These are phyloP conservation scores for Clohesyomyces aquaticus DNA, from an alignment of 495 filamentous ascomycete species.

Conservation along the genomic window DNA sequence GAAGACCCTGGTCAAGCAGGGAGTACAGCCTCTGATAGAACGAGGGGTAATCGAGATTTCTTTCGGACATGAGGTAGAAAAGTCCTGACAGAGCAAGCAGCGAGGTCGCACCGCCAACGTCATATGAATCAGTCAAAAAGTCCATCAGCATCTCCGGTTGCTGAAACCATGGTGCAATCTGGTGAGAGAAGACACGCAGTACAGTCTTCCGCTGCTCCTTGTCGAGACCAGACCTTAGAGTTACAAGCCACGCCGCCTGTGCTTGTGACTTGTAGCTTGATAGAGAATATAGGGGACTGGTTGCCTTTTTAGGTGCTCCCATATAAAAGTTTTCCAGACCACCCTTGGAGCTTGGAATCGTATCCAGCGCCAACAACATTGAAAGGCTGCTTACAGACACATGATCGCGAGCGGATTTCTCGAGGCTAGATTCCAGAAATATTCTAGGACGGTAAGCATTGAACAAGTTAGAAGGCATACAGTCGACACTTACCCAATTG, in stretches of 20 bases:
- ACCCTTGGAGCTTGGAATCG: slow-evolving; percentile 52
- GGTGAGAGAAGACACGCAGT: slow-evolving; percentile 70
- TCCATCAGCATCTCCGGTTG: slow-evolving; percentile 92
- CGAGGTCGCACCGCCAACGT: slow-evolving; percentile 80
- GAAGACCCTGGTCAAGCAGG: slow-evolving; percentile 76
- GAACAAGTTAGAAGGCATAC: background rate
- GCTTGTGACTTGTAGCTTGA: slow-evolving; percentile 66
- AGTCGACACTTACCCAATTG: slow-evolving; percentile 62
- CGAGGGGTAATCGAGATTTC: slow-evolving; percentile 92
- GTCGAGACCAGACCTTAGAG: slow-evolving; percentile 69
- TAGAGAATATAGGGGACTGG: slow-evolving; percentile 57
- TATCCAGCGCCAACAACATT: slow-evolving; percentile 52
- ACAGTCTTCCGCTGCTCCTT: slow-evolving; percentile 78
- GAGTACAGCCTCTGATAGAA: slow-evolving; percentile 96
- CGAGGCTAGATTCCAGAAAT: slow-evolving; percentile 8
- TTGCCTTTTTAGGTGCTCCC: slow-evolving; percentile 49
- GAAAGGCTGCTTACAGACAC: slow-evolving; percentile 30
- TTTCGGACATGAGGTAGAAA: slow-evolving; percentile 90
- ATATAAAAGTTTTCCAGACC: slow-evolving; percentile 65
- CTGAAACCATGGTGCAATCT: slow-evolving; percentile 84
- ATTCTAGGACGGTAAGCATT: slow-evolving; percentile 6
- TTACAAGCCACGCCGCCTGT: slow-evolving; percentile 81
- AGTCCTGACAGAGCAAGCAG: slow-evolving; percentile 89
- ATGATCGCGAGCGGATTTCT: background rate
- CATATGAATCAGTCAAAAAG: slow-evolving; percentile 91